Base-by-base conservation (phyloP, 176 grass and related monocot genomes). In the Saccharum officinarum region DNA sequence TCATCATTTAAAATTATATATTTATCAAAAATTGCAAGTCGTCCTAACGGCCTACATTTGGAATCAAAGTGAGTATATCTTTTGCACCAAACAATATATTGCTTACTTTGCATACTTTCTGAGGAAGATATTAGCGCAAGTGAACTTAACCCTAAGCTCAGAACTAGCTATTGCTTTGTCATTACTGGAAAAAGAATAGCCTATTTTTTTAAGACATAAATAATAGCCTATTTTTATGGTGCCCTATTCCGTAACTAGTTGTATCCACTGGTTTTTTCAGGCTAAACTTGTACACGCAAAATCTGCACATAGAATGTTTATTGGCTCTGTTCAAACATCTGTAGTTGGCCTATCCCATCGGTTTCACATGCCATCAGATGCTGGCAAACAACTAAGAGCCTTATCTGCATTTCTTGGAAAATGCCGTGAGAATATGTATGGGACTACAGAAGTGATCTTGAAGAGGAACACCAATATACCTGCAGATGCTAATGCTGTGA, bases 401-500 rank as follows among this genome's bases (percentile, higher is more conserved):
- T 73, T 97, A 64, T 87, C 90, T 74, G 50, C 55, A 92, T 75
- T 94, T 85, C 87, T 97, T 80, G 86, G 92, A 88, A 92, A 77
- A 86, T 94, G 92, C 57, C 49, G 3, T 64, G 86, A 74, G 84
- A 94, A 94, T 82, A 79, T 89, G 70, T 78, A 82, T 75, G 92
- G 86, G 84, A 91, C 88, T 61, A 76, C 82, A 46, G 95, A 97
- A 92, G 95, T 94, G 57, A 85, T 97, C 18, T 87, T 97, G 86
- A 92, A 92, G 80, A 88, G 95, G 75, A 94, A 75, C 79, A 81
- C 70, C 59, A 92, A 92, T 84, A 89, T 97, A 94, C 78, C 84
- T 77, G 95, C 90, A 79, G 95, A 97, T 97, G 90, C 90, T 89
- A 97, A 97, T 76, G 90, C 90, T 79, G 88, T 97, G 28, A 97